Evolutionary conservation across 768 basidiomycete genomes (phyloP), one percentile per base, ranked within the genome.

Genomic region (Cubamyces lactineus): DNA sequence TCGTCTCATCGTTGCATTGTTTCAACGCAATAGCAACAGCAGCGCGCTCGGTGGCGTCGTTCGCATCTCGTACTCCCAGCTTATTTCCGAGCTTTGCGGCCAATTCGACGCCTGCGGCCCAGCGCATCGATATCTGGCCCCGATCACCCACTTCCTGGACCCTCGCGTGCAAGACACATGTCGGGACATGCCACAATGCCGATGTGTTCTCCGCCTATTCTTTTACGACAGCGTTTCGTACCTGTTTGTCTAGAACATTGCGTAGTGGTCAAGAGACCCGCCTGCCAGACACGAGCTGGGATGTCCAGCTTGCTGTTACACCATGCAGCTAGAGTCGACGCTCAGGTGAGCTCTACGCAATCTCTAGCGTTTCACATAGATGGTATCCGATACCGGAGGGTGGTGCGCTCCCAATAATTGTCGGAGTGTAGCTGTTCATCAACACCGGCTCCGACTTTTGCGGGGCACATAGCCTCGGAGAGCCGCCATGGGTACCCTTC

Each of bases 151-250:
- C 16, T 13, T 26, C 23, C 19, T 30, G 28, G 28, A 30, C 48
- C 40, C 47, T 58, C 57, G 57, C 57, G 57, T 51, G 57, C 40
- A 42, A 43, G 40, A 50, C 57, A 41, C 57, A 34, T 58, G 57
- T 43, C 38, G 23, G 47, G 16, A 17, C 56, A 19, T 42, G 24
- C 48, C 48, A 50, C 39, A 40, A 28, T 50, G 47, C 48, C 47
- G 47, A 12, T n/a, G 45, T 17, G 6, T 50, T 43, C 57, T 41
- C 49, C 40, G 48, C 17, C 6, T 15, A 28, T 51, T 46, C 30
- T 51, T 38, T 51, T 30, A 51, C 57, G 57, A 50, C 24, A 58
- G n/a, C 56, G 13, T 38, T 30, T 24, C 48, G 49, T 57, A 47
- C 39, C 40, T 58, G 57, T n/a, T 28, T 16, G 57, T 42, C 57